Base-by-base conservation (phyloP, 2,329 filamentous ascomycete genomes). In the Hortaea werneckii region DNA sequence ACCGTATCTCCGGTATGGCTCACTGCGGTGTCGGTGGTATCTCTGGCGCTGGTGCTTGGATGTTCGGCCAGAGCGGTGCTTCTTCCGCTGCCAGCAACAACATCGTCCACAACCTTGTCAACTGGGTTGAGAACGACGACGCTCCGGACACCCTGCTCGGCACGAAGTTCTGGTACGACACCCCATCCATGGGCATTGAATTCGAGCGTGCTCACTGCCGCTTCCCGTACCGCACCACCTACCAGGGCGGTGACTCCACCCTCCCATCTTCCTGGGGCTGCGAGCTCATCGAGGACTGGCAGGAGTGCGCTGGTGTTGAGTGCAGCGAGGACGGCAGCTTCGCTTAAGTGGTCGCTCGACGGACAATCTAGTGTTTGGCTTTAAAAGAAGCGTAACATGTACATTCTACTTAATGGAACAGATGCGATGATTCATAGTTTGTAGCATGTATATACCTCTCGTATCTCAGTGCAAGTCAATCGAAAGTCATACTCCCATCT, bases 1-100 rank as follows among this genome's bases (percentile, higher is more conserved):
- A 78, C 63, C 66, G 67, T 29, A 72, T 72, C 57, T 71, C 57
- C 48, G 77, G 75, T 6, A 73, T 76, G 63, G 64, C 58, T 2
- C 76, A 78, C 57, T 78, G 75, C 54, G 50, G 69, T 71, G 52
- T 55, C 1, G 71, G 70, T 29, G 59, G 59, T 8, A 59, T 62
- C 43, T 54, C 53, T 32, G 70, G 69, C 5, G 60, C 65, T 12
- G 66, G 70, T 38, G 64, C 70, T 3, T 65, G 67, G 53, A 65
- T 63, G 50, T 65, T 74, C 52, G 67, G 63, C 52, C 48, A 70
- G 61, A 56, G 58, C 48, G 45, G 48, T 7, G 46, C 53, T 20
- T 43, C 46, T 11, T 53, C 50, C 8, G 20, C 26, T 6, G 41
- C 39, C 8, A 58, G 66, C 34, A 61, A 70, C 50, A 75, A 76